Evolutionary conservation across 192 early-diverging fungal species (phyloP), one percentile per base, ranked within the genome.

Genomic region (Phlyctochytrium arcticum): DNA sequence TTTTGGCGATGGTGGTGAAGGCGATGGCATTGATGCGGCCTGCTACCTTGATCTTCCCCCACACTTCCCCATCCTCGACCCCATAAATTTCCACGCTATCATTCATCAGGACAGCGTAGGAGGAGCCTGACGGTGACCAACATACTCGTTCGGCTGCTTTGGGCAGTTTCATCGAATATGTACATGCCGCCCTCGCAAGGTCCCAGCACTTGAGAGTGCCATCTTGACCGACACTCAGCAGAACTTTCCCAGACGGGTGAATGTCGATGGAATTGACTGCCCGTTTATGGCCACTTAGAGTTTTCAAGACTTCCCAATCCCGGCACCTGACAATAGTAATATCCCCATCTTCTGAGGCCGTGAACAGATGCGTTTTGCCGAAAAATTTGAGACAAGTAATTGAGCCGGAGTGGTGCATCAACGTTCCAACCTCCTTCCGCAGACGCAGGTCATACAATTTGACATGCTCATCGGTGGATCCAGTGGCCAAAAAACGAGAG

Each of bases 261-360:
- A 96, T 83, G 2, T 90, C 92, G 30, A 98, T 78, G 34, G 81
- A 85, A 72, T 86, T 86, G 17, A 99, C 80, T 23, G 81, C 75
- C 8, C 83, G 85, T 49, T 85, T 87, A 68, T 75, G 62, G 10
- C 78, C 82, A 37, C 87, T 89, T 48, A 98, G 79, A 36, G 82
- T 88, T 72, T 91, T 94, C 61, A 99, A 83, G 50, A 84, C 85
- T 70, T 97, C 95, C 98, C 98, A 99, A 75, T 98, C 98, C 68
- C 90, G 92, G 37, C 92, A 87, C 65, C 98, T 76, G 75, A 92
- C 93, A 33, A 99, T 86, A 48, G 88, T 86, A 31, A 99, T 84
- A 8, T 77, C 80, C 30, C 92, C 91, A 72, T 96, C 96, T 51
- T 96, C 95, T 50, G 89, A 90, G 37, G 88, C 88, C 29, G 91